Conservation (phyloP, 257 asterid species). For the Solanum bulbocastanum region DNA sequence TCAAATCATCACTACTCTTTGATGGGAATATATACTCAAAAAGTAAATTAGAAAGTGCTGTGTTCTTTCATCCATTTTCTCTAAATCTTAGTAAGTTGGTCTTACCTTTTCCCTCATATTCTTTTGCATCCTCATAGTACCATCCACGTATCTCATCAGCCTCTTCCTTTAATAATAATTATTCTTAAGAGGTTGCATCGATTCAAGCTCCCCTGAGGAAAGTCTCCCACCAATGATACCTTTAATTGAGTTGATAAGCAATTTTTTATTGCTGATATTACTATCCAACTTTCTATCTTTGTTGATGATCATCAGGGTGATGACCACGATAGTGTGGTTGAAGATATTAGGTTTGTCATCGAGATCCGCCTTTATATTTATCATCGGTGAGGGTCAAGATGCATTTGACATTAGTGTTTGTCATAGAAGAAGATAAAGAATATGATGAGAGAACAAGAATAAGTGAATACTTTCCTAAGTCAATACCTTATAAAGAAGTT, state of each 20-base stretch:
- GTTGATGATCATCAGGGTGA: not conserved
- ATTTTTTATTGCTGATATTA: too few species aligned
- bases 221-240: not conserved
- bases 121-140: not conserved
- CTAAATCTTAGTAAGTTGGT: not conserved
- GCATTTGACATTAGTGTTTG: not conserved
- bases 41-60: too few species aligned
- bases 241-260: too few species aligned
- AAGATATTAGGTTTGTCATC: too few species aligned
- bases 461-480: not conserved
- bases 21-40: too few species aligned
- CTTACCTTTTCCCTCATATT: not conserved
- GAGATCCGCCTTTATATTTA: not conserved
- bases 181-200: not conserved
- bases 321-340: not conserved
- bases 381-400: not conserved
- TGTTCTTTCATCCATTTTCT: too few species aligned
- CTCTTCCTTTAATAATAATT: not conserved
- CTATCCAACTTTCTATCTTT: too few species aligned
- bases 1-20: too few species aligned
- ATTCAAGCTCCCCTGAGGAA: not conserved
- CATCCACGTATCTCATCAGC: not conserved
- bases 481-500: too few species aligned
- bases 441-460: not conserved
- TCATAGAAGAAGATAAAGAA: not conserved